Evolutionary conservation across 1,284 basidiomycete species (phyloP), one percentile per base, ranked within the genome.

Genomic region (Trichosporon coremiiforme): DNA sequence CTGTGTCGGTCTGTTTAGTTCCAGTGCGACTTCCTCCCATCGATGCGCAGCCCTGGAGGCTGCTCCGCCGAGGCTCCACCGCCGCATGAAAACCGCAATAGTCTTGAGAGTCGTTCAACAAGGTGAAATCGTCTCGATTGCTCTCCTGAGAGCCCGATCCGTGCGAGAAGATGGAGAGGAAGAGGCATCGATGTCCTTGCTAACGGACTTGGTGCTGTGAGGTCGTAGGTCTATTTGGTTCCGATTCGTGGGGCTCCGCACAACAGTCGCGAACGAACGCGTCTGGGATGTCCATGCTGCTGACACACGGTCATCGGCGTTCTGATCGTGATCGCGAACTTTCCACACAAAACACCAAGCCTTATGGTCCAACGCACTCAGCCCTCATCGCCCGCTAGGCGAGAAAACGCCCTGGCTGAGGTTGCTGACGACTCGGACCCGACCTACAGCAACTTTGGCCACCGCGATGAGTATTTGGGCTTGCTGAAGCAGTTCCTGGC

Each of bases 401-500:
- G 57, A 17, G 57, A 62, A n/a, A 29, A 13, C 57, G 9, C 57
- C 22, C 31, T 9, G 57, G 29, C 29, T 62, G 66, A 60, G 25
- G 33, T 65, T 13, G 31, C 29, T 13, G 80, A 81, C 64, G 80
- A 82, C 22, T 62, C 76, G 9, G 83, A 84, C 66, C 80, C 81
- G 41, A 83, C 80, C 2, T 83, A 78, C 66, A 81, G 81, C 25
- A 82, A 84, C 67, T 84, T 84, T 69, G 77, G 76, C 9, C 83
- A 83, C 64, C 75, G 78, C 0, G 86, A 85, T 47, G 88, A 91
- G 71, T 89, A 93, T 72, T 68, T 86, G 8, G 81, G 84, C 17
- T 75, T 86, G 13, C 89, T 93, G 70, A 79, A 83, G 22, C 75
- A 78, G 1, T 84, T 92, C 12, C 85, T 93, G 2, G 78, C 83